A percentile compares a stretch with the other conserved stretches of the same genome.
phyloP scores from a whole-genome alignment of 768 basidiomycete species.

The Gelatoporia subvermispora region DNA sequence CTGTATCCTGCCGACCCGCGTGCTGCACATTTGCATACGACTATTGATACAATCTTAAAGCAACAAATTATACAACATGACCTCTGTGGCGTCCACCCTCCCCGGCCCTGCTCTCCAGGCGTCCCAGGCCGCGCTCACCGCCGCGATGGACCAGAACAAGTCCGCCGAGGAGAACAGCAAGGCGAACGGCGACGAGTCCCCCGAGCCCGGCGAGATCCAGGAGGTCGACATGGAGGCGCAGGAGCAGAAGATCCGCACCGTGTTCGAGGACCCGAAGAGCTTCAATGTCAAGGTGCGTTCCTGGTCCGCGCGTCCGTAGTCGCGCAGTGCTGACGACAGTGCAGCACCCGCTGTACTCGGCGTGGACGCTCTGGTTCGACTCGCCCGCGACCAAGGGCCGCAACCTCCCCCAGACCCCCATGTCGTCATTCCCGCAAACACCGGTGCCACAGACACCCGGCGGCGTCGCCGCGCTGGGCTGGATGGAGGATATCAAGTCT shows the following conservation, averaged over 20 bases:
- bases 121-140: slow-evolving; percentile 70
- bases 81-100: slow-evolving; percentile 40
- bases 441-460: slow-evolving; percentile 73
- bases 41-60: neutral
- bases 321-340: neutral
- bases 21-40: slow-evolving; percentile 5
- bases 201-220: slow-evolving; percentile 82
- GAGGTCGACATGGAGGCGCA: slow-evolving; percentile 83
- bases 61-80: slow-evolving; percentile 7
- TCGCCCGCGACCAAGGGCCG: slow-evolving; percentile 89
- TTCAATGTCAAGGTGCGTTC: slow-evolving; percentile 90
- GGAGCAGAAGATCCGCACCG: slow-evolving; percentile 80
- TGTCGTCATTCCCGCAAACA: slow-evolving; percentile 77
- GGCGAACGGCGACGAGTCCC: slow-evolving; percentile 27
- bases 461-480: slow-evolving; percentile 73
- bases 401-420: slow-evolving; percentile 79
- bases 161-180: slow-evolving; percentile 27
- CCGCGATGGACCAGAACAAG: slow-evolving; percentile 60
- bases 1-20: too few relatives aligned
- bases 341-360: slow-evolving; percentile 89
- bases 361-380: slow-evolving; percentile 99
- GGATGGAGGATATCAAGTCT: slow-evolving; percentile 99
- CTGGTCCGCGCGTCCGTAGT: neutral
- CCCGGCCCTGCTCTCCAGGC: slow-evolving; percentile 69
- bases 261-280: slow-evolving; percentile 87